These are phyloP conservation scores for Omphalotus guepiniiformis DNA, from an alignment of 768 basidiomycete genomes.

Conservation along the genomic window DNA sequence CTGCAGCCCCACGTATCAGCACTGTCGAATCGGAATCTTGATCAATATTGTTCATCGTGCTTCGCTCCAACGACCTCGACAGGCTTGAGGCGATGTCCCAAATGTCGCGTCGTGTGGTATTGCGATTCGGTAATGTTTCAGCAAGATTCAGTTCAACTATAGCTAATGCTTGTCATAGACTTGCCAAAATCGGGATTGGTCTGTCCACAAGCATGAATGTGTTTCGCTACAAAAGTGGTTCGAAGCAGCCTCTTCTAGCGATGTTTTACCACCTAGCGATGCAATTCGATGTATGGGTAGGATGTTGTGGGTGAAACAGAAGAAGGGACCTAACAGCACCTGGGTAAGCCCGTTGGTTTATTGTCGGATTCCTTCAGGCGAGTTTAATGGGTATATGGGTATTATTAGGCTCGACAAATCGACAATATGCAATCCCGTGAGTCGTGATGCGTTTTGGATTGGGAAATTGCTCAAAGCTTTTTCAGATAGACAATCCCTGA, in stretches of 20 bases:
- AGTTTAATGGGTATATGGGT: too few species aligned
- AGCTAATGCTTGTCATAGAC: conserved; percentile 28
- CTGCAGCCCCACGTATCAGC: conserved; percentile 57
- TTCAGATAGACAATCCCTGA: conserved; percentile 55
- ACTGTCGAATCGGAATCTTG: conserved; percentile 60
- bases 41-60: conserved; percentile 69
- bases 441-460: conserved; percentile 20
- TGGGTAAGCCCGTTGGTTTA: conserved; percentile 45
- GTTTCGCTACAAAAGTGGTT: conserved; percentile 58
- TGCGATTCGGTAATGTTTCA: conserved; percentile 59
- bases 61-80: conserved; percentile 31
- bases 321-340: conserved; percentile 43
- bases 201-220: conserved; percentile 76
- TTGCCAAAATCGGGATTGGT: conserved; percentile 77
- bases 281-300: conserved; percentile 77
- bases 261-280: conserved; percentile 60
- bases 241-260: conserved; percentile 41
- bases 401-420: conserved; percentile 54
- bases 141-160: conserved; percentile 2
- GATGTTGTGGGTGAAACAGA: conserved; percentile 62
- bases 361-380: not conserved
- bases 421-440: conserved; percentile 73
- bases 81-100: conserved; percentile 65
- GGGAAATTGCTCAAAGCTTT: conserved; percentile 1
- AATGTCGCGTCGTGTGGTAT: conserved; percentile 69